These are phyloP conservation scores for Fusarium concolor DNA, from an alignment of 2,329 filamentous ascomycete genomes.

Conservation along the genomic window DNA sequence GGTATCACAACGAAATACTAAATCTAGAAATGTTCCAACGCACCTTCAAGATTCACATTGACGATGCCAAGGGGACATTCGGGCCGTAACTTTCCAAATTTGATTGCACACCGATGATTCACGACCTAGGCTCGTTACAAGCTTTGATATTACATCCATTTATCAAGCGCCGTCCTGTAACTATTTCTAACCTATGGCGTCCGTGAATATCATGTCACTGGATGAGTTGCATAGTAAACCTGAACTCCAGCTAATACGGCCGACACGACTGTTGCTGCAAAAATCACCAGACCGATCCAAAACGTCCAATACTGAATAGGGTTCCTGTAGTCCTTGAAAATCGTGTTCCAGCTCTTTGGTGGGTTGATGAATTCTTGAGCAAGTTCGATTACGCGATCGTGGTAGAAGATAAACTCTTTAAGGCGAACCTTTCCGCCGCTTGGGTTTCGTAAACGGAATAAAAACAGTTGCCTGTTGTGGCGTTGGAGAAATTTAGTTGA, in stretches of 20 bases:
- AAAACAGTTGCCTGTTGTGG: not conserved
- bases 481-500: not conserved
- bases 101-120: too few relatives aligned
- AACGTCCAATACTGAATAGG: constrained; percentile 1
- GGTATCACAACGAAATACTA: too few relatives aligned
- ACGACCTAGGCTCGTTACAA: too few relatives aligned
- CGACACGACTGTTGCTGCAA: not conserved
- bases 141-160: too few relatives aligned
- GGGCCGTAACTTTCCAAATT: too few relatives aligned
- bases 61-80: too few relatives aligned
- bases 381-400: not conserved
- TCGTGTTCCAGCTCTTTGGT: not conserved
- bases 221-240: not conserved
- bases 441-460: not conserved
- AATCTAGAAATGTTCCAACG: too few relatives aligned
- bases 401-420: not conserved
- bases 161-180: too few relatives aligned
- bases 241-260: not conserved
- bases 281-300: not conserved
- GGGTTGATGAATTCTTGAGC: constrained; percentile 2
- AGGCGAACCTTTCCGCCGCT: not conserved
- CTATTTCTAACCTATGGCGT: too few relatives aligned
- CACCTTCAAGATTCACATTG: too few relatives aligned
- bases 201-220: too few relatives aligned
- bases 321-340: not conserved